A percentile compares a stretch with the other conserved stretches of the same genome.
phyloP scores from a whole-genome alignment of 352 stramenopile genomes.

The Phytophthora aleatoria region DNA sequence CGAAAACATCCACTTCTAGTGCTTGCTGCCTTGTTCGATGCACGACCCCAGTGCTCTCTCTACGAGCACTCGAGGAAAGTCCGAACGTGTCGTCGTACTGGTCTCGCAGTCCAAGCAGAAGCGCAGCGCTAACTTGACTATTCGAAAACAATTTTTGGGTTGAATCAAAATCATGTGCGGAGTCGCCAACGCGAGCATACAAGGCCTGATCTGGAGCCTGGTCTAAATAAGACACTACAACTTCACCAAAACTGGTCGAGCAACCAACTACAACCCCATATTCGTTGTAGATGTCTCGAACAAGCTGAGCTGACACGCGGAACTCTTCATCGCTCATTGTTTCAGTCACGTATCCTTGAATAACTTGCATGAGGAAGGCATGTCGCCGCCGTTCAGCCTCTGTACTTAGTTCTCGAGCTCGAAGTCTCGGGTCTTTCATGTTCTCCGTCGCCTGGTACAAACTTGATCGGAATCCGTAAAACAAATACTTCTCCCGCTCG shows the following conservation, averaged over 20 bases:
- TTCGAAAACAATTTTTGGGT: slow-evolving; percentile 33
- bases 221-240: slow-evolving; percentile 40
- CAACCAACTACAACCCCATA: slow-evolving; percentile 72
- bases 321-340: slow-evolving; percentile 45
- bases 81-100: slow-evolving; percentile 76
- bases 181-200: slow-evolving; percentile 14
- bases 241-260: slow-evolving; percentile 48
- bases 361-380: slow-evolving; percentile 70
- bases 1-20: slow-evolving; percentile 16
- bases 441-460: slow-evolving; percentile 41
- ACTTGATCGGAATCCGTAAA: slow-evolving; percentile 72
- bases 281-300: slow-evolving; percentile 56
- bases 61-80: slow-evolving; percentile 41
- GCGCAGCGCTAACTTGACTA: slow-evolving; percentile 51
- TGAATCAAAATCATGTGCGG: slow-evolving; percentile 3
- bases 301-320: slow-evolving; percentile 35
- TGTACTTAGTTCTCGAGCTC: slow-evolving; percentile 37
- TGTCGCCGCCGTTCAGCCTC: slow-evolving; percentile 55
- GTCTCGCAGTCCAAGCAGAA: slow-evolving; percentile 55
- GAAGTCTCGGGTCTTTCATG: slow-evolving; percentile 52
- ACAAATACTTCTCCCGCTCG: slow-evolving; percentile 59
- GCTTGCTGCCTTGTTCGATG: not conserved
- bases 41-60: slow-evolving; percentile 12
- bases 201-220: slow-evolving; percentile 8
- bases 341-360: slow-evolving; percentile 56